Evolutionary conservation across 129 eudicot species (phyloP), one percentile per base, ranked within the genome.

Genomic region (Rutidosis leptorrhynchoides): DNA sequence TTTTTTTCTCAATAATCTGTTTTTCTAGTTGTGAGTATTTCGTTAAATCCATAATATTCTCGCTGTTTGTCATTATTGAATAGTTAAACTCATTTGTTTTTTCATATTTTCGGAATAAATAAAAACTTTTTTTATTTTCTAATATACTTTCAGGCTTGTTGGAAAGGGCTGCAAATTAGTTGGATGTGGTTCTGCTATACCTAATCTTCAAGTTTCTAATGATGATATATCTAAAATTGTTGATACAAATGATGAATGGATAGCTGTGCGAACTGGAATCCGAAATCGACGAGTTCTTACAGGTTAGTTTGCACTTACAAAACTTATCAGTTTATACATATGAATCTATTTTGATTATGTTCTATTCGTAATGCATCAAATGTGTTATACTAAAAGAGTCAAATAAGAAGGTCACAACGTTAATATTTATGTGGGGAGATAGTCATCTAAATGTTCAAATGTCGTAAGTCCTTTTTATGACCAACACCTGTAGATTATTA

Each of bases 221-320:
- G 93, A 94, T 48, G 97, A 94, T 77, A 95, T 94, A 64, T 76
- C 97, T 1, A 79, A 86, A 73, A 62, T 89, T 32, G 96, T 94
- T 70, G 99, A 94, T 62, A 94, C 99, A 63, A 75, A 64, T 58
- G 99, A 94, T 81, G 99, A 94, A 65, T 94, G 99, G 99, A 94
- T 94, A 62, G 81, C 96, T 43, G 77, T 62, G 25, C 80, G 96
- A 22, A 94, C 99, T 55, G 99, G 99, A 56, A 94, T 94, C 64
- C 92, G 85, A 58, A 89, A 84, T 57, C 71, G 97, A 48, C 80
- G 93, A 74, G 76, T 94, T 65, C 80, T 94, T 74, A 67, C 96
- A 74, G 92, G 99, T 94, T 51, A 51, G 77, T 58, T 74, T 78
- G 21, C 51, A 16, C 5, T 48, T 62, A 19, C 1, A 28, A 59